Evolutionary conservation across 2,329 filamentous ascomycete species (phyloP).

Genomic region (Helotiales sp.): DNA sequence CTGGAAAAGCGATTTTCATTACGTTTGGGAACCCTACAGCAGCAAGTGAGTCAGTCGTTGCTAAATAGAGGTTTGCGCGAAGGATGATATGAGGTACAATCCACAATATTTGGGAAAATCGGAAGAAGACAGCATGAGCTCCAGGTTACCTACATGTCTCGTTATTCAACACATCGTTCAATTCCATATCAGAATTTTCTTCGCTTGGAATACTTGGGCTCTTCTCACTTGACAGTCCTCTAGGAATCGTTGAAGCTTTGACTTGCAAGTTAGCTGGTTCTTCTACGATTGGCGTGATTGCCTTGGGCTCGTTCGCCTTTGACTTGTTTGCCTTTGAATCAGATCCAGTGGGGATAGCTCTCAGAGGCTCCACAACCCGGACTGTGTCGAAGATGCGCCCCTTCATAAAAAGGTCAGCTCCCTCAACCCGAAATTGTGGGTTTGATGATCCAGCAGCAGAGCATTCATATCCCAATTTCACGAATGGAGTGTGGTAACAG

Average conservation of each 20-base stretch:
- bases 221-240: neutral
- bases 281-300: too few species aligned
- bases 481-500: neutral
- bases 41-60: too few species aligned
- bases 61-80: too few species aligned
- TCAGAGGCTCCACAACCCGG: neutral
- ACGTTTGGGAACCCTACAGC: neutral
- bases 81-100: too few species aligned
- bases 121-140: too few species aligned
- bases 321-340: neutral
- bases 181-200: neutral
- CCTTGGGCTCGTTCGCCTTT: too few species aligned
- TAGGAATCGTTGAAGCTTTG: neutral
- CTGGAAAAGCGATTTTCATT: neutral
- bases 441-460: neutral
- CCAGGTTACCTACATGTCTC: too few species aligned
- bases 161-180: neutral
- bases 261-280: neutral
- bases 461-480: neutral
- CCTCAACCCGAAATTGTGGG: neutral
- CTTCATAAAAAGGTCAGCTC: neutral
- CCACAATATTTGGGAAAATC: too few species aligned
- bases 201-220: neutral
- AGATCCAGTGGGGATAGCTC: neutral
- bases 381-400: neutral